Evolutionary conservation across 2,329 filamentous ascomycete genomes (phyloP), one percentile per base, ranked within the genome.

Genomic region (Cladosporium sp.): DNA sequence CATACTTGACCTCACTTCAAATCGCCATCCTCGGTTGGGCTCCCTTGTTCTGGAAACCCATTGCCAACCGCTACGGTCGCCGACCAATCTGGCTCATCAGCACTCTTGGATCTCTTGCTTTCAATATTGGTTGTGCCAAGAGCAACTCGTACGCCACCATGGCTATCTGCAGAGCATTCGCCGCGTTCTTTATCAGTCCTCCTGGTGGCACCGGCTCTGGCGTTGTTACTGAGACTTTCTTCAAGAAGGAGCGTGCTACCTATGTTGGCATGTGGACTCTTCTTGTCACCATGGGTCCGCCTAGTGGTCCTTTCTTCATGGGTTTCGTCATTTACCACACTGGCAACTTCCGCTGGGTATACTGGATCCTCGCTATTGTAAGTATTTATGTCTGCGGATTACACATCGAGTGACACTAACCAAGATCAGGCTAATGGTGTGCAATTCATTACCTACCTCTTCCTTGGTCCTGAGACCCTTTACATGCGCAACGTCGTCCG

Each of bases 231-330:
- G 82, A 85, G 65, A 82, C 78, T 1, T 84, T 82, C 60, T 85
- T 84, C 70, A 80, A 79, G 65, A 77, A 77, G 30, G 79, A 84
- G 49, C 72, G 82, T 20, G 82, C 75, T 5, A 75, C 74, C 51
- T 82, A 80, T 51, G 83, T 84, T 78, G 82, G 82, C 28, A 72
- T 84, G n/a, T 83, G 82, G 82, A 84, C 82, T 1, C 63, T 76
- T 28, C 73, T 82, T 68, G 69, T 82, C 14, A 82, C 80, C 0
- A 59, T 82, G 11, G 80, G 80, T 36, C 75, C 79, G 25, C 78
- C 78, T 1, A 64, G 71, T 12, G 74, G 73, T 1, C 75, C 75
- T 0, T 73, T 77, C 56, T 69, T 63, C 58, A 68, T 69, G 64
- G 75, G 75, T 3, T 77, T 77, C 58, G 82, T 84, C 0, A 76